Percentiles rank a stretch among this genome's conserved stretches.
Evolutionary conservation across 176 grass and related monocot species (phyloP).

Genomic region (Tillandsia leiboldiana): DNA sequence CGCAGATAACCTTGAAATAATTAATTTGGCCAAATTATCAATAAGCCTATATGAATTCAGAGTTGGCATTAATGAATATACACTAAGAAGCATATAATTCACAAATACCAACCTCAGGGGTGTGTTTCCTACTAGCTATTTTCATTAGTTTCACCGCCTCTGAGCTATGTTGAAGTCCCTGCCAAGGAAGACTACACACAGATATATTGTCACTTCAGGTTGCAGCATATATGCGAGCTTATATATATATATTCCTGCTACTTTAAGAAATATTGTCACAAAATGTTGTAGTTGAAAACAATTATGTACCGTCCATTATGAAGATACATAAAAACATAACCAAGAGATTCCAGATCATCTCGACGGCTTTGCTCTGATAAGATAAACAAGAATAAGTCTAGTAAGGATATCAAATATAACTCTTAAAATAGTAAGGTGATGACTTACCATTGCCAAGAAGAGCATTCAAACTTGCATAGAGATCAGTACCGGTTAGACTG

Average conservation of each 20-base stretch:
- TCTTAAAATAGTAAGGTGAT: background rate
- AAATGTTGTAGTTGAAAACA: background rate
- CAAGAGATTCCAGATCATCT: conserved; percentile 22
- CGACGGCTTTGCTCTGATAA: conserved; percentile 12
- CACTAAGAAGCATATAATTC: too few species aligned
- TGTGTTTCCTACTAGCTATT: too few species aligned
- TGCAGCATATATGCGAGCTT: too few species aligned
- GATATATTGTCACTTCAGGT: too few species aligned
- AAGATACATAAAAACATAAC: conserved; percentile 20
- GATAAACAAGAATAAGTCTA: background rate
- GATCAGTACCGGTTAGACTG: conserved; percentile 62
- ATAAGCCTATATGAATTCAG: background rate
- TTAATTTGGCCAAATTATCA: background rate
- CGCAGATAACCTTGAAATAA: conserved; percentile 41
- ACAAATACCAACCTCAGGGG: too few species aligned
- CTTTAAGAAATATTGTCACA: background rate
- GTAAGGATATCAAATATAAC: background rate
- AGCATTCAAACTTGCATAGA: conserved; percentile 63
- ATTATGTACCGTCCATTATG: conserved; percentile 12
- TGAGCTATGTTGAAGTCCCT: too few species aligned
- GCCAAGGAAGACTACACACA: too few species aligned
- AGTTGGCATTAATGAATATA: background rate
- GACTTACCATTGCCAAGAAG: conserved; percentile 63
- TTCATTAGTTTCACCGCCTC: too few species aligned
- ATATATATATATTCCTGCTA: background rate